Percentiles rank a stretch among this genome's conserved stretches.
Conservation (phyloP, 352 stramenopile species). For the Pythium brassicae region DNA sequence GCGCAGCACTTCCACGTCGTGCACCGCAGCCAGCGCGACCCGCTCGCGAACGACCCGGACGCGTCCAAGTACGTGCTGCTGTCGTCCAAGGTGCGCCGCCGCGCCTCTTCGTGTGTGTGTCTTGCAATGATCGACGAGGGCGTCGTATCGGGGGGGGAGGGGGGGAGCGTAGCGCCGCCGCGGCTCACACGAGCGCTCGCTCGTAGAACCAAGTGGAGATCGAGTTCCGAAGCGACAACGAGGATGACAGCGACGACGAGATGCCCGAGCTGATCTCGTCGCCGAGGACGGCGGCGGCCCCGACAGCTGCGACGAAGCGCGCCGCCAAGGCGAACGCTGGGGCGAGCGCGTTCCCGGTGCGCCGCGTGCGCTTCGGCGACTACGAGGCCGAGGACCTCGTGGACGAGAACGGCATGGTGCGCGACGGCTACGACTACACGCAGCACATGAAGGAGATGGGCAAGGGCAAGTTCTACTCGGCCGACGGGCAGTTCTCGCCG, state of each 20-base stretch:
- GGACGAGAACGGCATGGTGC: slow-evolving; percentile 84
- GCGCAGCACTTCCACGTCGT: slow-evolving; percentile 86
- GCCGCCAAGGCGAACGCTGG: slow-evolving; percentile 17
- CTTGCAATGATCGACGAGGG: too few relatives aligned
- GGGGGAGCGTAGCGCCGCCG: too few relatives aligned
- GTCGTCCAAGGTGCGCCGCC: slow-evolving; percentile 33
- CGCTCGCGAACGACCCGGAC: slow-evolving; percentile 71
- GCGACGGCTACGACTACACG: slow-evolving; percentile 92
- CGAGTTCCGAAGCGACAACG: slow-evolving; percentile 51
- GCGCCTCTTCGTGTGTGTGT: not conserved
- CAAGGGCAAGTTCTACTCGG: slow-evolving; percentile 78
- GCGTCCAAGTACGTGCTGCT: slow-evolving; percentile 84
- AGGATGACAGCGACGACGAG: slow-evolving; percentile 44
- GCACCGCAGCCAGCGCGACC: slow-evolving; percentile 81
- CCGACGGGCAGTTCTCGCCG: slow-evolving; percentile 61
- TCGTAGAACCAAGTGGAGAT: slow-evolving; percentile 56
- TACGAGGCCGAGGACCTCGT: slow-evolving; percentile 70
- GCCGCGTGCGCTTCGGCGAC: slow-evolving; percentile 62
- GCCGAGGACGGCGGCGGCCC: not conserved
- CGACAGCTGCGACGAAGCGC: slow-evolving; percentile 18
- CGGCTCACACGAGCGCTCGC: too few relatives aligned
- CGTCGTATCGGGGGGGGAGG: too few relatives aligned
- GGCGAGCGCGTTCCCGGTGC: slow-evolving; percentile 36
- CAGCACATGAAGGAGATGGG: slow-evolving; percentile 92
- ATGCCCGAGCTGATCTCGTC: slow-evolving; percentile 47